Evolutionary conservation across 225 moss, liverwort and hornwort species (phyloP).

Genomic region (Rhytidiadelphus loreus): DNA sequence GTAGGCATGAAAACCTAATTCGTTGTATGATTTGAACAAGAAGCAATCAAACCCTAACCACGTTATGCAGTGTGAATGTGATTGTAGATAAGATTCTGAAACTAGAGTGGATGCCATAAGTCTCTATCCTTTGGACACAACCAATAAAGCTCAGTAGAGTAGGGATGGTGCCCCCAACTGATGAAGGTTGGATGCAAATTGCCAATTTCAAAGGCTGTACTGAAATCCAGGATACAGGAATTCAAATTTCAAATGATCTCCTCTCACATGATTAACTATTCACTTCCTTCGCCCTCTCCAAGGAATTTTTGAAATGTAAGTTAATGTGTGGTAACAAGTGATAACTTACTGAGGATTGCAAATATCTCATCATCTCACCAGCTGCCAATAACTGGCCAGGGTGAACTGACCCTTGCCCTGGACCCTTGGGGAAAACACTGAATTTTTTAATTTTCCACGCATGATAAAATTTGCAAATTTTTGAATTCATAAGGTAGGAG

Average conservation of each 20-base stretch:
- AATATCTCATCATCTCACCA: background rate
- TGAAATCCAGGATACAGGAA: background rate
- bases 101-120: no score
- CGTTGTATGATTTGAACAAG: background rate
- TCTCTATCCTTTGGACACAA: no score
- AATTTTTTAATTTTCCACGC: no score
- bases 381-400: background rate
- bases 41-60: no score
- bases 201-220: background rate
- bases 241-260: background rate
- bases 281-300: background rate
- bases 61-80: no score
- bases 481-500: no score
- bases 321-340: background rate
- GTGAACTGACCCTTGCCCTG: no score
- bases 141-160: no score
- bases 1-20: no score
- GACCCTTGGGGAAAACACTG: no score
- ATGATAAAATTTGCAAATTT: no score
- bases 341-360: background rate
- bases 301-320: background rate
- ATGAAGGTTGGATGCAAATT: background rate
- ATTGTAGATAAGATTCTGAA: no score
- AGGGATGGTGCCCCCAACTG: background rate
- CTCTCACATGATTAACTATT: background rate